phyloP scores from a whole-genome alignment of 2,329 filamentous ascomycete species.

The Aspergillus floridensis region DNA sequence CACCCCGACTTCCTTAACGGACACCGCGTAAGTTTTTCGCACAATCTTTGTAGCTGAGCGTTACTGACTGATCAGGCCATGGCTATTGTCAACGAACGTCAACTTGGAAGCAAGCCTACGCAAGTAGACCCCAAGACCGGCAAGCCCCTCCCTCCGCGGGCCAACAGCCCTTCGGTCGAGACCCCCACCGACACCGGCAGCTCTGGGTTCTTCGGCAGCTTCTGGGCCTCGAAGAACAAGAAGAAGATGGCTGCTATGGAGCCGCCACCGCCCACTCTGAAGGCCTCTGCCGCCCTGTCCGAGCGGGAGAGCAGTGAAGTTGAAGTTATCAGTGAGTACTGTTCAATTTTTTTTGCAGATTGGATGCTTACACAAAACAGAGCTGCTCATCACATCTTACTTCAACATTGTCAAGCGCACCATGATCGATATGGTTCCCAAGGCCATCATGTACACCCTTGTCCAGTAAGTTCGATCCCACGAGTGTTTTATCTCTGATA shows the following conservation, averaged over 20 bases:
- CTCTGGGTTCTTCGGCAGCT: constrained; percentile 89
- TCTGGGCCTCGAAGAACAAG: constrained; percentile 99
- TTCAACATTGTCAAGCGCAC: constrained; percentile 97
- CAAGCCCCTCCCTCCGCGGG: constrained; percentile 81
- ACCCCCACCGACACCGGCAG: constrained; percentile 54
- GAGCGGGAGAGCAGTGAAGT: constrained; percentile 95
- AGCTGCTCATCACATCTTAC: constrained; percentile 93
- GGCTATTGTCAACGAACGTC: constrained; percentile 94
- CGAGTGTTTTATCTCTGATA: not conserved
- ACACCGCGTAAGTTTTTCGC: constrained; percentile 63
- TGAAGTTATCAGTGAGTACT: constrained; percentile 86
- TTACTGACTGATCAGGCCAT: constrained; percentile 62
- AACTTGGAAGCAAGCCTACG: constrained; percentile 76
- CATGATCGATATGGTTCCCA: constrained; percentile 99
- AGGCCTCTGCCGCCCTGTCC: constrained; percentile 87
- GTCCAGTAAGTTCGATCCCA: constrained; percentile 70
- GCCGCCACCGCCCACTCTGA: constrained; percentile 83
- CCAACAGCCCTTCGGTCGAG: constrained; percentile 71
- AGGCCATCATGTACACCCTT: constrained; percentile 96
- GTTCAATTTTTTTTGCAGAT: too few species aligned
- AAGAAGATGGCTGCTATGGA: constrained; percentile 99
- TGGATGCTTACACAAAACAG: constrained; percentile 45
- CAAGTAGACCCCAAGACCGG: constrained; percentile 99
- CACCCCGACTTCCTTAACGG: constrained; percentile 98
- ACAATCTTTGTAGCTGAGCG: not conserved